These are phyloP conservation scores for Daldinia grandis DNA, from an alignment of 495 filamentous ascomycete genomes.

Conservation along the genomic window DNA sequence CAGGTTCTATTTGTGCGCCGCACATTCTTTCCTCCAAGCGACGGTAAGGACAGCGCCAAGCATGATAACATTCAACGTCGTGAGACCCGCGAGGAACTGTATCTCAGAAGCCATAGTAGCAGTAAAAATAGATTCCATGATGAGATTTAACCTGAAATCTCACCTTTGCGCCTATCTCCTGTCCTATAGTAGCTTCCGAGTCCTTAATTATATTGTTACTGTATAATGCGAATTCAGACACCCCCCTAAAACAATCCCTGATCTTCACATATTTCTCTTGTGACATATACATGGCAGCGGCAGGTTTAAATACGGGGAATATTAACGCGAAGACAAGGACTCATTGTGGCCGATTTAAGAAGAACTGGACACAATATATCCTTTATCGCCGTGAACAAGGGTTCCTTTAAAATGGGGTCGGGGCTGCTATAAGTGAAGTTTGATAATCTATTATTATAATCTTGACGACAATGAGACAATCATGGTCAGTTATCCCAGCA, in stretches of 20 bases:
- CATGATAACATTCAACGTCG: conserved; percentile 16
- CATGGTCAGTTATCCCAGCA: not conserved
- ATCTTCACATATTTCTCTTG: not conserved
- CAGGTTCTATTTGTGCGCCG: not conserved
- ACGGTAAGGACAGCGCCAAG: conserved; percentile 13
- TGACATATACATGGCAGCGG: not conserved
- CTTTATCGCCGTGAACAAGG: not conserved
- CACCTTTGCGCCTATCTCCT: not conserved
- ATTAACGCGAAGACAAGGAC: not conserved
- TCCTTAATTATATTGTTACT: not conserved
- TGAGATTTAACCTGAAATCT: not conserved
- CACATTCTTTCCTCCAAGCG: conserved; percentile 9
- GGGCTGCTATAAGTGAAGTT: not conserved
- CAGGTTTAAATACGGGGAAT: not conserved
- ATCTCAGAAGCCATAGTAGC: conserved; percentile 13
- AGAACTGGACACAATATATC: not conserved
- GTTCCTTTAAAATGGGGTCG: not conserved
- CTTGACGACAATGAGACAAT: not conserved
- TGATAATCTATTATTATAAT: not conserved
- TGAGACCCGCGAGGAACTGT: conserved; percentile 19
- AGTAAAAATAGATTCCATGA: conserved; percentile 2
- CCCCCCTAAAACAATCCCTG: not conserved
- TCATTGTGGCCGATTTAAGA: not conserved
- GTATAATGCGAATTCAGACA: not conserved
- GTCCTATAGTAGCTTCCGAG: not conserved